Base-by-base conservation (phyloP, 495 filamentous ascomycete genomes). In the Penicillium lividum region DNA sequence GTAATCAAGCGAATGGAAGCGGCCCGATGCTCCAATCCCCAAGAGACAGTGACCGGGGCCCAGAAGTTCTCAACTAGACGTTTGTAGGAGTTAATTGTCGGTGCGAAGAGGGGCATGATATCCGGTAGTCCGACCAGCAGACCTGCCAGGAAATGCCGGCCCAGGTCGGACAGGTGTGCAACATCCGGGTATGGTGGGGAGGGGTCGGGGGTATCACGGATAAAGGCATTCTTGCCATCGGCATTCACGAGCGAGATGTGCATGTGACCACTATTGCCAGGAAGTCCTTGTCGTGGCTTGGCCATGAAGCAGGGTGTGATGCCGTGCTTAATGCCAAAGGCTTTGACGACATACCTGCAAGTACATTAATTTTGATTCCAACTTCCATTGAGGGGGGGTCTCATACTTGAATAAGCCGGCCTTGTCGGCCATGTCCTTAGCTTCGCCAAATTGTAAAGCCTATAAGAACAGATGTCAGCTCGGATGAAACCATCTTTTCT, bases 221-320 rank as follows among this genome's bases (percentile, higher is more conserved):
- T 82, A 63, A 98, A 89, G 29, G 97, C 82, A 62, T 98, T 98
- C 63, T 86, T 87, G 8, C 75, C 75, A 49, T 77, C 68, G 40
- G 81, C 77, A 22, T 89, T 86, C 11, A 91, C 84, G 68, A 76
- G 65, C 0, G 92, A 97, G 57, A 98, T 80, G 68, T 98, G 94
- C 83, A 97, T 94, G 72, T 98, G 94, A 2, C 94, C 94, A 45
- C 86, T 91, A 70, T 97, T 97, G 8, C 94, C 94, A 0, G 94
- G 94, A 0, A 98, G 74, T 0, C 91, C 91, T 64, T 94, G 83
- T 45, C 88, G 84, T 5, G 94, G 94, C 69, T 98, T 98, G n/a
- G 94, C 94, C 94, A 98, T 98, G 77, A 98, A 98, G 69, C 91
- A 93, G 1, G 94, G 94, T 0, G 90, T 96, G 65, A 98, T 96